Conservation (phyloP, 164 flowering plant species). For the Vitis riparia region DNA sequence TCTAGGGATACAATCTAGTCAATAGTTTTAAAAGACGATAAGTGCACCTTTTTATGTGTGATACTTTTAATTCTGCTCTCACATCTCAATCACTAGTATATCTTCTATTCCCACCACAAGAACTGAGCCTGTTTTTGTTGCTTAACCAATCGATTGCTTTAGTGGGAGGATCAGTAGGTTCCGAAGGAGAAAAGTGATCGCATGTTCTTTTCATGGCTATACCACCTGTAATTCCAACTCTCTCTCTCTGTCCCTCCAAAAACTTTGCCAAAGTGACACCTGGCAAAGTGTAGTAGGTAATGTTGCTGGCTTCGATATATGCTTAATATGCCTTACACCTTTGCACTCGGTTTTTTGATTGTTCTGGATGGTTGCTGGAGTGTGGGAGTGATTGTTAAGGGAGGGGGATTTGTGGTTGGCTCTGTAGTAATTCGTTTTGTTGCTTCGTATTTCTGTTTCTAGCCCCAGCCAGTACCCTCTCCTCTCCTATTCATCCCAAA, state of each 20-base stretch:
- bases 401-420: constrained; percentile 1
- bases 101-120: background rate
- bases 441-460: background rate
- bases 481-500: background rate
- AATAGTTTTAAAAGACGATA: too few relatives aligned
- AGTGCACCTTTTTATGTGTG: too few relatives aligned
- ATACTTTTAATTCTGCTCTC: too few relatives aligned
- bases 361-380: constrained; percentile 1
- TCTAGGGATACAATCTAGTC: too few relatives aligned
- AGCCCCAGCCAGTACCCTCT: background rate
- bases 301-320: constrained; percentile 3
- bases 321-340: constrained; percentile 4
- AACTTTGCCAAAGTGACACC: constrained; percentile 15
- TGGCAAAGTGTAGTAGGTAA: constrained; percentile 12
- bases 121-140: background rate
- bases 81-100: background rate
- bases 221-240: constrained; percentile 11
- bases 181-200: constrained; percentile 10
- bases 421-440: background rate
- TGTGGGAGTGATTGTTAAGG: background rate
- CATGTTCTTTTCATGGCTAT: constrained; percentile 22
- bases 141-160: constrained; percentile 5
- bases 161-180: background rate
- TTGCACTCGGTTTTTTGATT: constrained; percentile 1
- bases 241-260: background rate